Evolutionary conservation across 306 rosid species (phyloP), one percentile per base, ranked within the genome.

Genomic region (Arachis hypogaea): DNA sequence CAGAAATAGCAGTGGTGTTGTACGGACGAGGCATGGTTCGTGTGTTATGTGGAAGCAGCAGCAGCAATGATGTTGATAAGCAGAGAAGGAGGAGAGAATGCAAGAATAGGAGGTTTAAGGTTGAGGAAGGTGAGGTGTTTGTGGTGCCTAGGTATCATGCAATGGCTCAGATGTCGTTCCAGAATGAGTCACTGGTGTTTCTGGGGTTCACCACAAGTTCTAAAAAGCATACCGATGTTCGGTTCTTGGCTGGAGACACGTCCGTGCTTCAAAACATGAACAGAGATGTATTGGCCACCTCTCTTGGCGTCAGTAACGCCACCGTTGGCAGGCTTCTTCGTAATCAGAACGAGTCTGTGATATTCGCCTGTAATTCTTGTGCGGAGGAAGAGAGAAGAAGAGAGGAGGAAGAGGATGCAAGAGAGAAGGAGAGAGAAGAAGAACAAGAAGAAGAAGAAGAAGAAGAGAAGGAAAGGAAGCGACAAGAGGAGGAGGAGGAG

Each of bases 151-250:
- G 83, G 92, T 90, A 85, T 68, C 90, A 87, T 76, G 84, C 96
- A 57, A 90, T 94, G 99, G 96, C 93, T 75, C 99, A 92, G 73
- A 86, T 94, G 85, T 87, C 96, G 28, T 94, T 81, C 74, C 80
- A 79, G 74, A 85, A 88, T 4, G 89, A 74, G 9, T 79, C 96
- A 0, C 75, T 94, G 30, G 96, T 84, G 59, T 92, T 94, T 66
- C 52, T 94, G 76, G 99, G 99, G 11, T 88, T 94, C 76, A 88
- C 87, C 79, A 94, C 97, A 4, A 33, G 38, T 14, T 74, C 89
- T 47, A 63, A 71, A 11, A 71, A 75, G 74, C 47, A 29, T 10
- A 89, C 78, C 10, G 14, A 77, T 60, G 93, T 97, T 57, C 97
- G 92, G 54, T 92, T 89, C 80, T 56, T 94, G 62, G 87, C 89